Evolutionary conservation across 139 green algal genomes (phyloP), one percentile per base, ranked within the genome.

Genomic region (Chlorella sp.): DNA sequence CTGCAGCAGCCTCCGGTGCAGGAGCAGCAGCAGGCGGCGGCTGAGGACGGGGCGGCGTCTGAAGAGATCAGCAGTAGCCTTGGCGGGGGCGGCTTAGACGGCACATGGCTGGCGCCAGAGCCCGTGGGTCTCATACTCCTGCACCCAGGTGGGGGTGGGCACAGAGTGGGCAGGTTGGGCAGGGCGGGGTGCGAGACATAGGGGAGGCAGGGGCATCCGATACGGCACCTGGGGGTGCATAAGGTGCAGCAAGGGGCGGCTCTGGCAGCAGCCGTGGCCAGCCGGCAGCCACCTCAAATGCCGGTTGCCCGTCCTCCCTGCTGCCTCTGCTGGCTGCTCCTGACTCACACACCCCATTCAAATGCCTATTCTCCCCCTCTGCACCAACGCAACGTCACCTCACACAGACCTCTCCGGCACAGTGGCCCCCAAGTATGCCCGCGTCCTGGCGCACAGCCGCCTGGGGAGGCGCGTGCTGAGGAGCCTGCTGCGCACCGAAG

Each of bases 391-490:
- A 0, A 22, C 21, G 37, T 7, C 60, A 40, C 19, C 36, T 26
- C 28, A 12, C 42, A 26, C 95, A 34, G 94, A 94, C 81, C 85
- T 95, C 0, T 88, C 73, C 0, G 91, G 94, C 4, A 42, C 91
- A 26, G 66, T 91, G 9, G 93, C 93, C 0, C 91, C 92, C 16
- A 85, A 91, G 3, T 92, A 97, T 48, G 93, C 88, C 0, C 92
- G 93, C 11, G 84, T 97, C 82, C 90, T 97, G 71, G 92, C 89
- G 0, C 85, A 90, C 37, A 91, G 85, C 82, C 84, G 91, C 78
- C 88, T 98, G 48, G 95, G 95, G 4, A 83, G 96, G 32, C 91
- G 91, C 61, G 94, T 98, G 69, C 93, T 98, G 82, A 91, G 95
- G 39, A 93, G 92, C 48, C 93, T 98, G 90, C 89, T 98, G 92